phyloP scores from a whole-genome alignment of 106 monocot genomes.

The Dioscorea alata region DNA sequence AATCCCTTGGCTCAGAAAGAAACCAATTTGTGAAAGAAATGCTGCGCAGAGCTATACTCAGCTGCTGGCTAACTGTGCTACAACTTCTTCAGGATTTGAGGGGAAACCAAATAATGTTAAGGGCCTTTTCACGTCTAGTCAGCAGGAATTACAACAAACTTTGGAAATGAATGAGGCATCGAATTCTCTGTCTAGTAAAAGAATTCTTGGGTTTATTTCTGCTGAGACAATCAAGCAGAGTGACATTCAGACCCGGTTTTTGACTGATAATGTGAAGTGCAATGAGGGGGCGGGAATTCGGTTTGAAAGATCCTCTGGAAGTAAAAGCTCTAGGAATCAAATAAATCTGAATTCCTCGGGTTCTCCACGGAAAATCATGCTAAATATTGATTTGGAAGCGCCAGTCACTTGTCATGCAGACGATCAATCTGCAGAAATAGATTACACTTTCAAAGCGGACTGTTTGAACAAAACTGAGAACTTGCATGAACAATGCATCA shows the following conservation, averaged over 20 bases:
- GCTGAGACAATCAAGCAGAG: constrained; percentile 11
- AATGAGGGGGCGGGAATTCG: too few species aligned
- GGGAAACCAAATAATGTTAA: constrained; percentile 9
- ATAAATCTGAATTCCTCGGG: constrained; percentile 49
- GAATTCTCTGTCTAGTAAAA: not conserved
- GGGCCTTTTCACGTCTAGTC: not conserved
- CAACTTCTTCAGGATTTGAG: not conserved
- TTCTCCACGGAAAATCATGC: constrained; percentile 2
- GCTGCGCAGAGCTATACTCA: constrained; percentile 13
- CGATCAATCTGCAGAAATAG: not conserved
- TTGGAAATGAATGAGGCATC: constrained; percentile 3
- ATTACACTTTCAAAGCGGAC: not conserved
- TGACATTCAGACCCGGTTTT: not conserved
- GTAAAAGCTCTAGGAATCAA: not conserved
- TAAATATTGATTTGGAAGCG: constrained; percentile 41
- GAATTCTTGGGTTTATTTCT: constrained; percentile 13
- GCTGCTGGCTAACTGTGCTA: not conserved
- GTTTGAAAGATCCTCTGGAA: too few species aligned
- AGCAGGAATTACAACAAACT: constrained; percentile 2
- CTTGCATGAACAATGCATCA: constrained; percentile 9
- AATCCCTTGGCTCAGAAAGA: constrained; percentile 23
- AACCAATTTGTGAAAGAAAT: not conserved
- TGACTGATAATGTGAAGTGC: not conserved
- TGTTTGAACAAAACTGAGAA: not conserved
- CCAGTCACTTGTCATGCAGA: constrained; percentile 6